A percentile compares a stretch with the other conserved stretches of the same genome.
Conservation (phyloP, 129 eudicot genomes). For the Flaveria brownii region DNA sequence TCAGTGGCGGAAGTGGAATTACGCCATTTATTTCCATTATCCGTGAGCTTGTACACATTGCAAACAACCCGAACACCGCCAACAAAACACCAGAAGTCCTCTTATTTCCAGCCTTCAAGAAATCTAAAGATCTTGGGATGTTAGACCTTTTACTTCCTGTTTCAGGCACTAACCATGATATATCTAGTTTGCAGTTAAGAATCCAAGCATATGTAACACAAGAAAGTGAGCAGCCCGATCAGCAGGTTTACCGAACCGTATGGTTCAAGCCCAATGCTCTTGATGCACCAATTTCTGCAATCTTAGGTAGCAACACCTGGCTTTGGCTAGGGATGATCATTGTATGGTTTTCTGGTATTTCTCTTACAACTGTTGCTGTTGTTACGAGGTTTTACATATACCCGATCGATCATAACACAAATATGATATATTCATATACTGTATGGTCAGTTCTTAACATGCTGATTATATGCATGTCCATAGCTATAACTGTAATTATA, state of each 20-base stretch:
- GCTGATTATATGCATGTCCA: conserved; percentile 43
- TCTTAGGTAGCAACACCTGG: conserved; percentile 48
- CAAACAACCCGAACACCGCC: conserved; percentile 25
- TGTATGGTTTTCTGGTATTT: conserved; percentile 28
- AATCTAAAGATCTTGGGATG: conserved; percentile 46
- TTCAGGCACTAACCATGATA: conserved; percentile 36
- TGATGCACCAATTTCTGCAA: conserved; percentile 47
- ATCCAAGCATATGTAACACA: conserved; percentile 56
- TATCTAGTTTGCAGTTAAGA: conserved; percentile 40
- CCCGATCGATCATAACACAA: conserved; percentile 44
- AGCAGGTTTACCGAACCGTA: conserved; percentile 36
- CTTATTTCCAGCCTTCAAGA: conserved; percentile 53
- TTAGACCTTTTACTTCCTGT: conserved; percentile 56
- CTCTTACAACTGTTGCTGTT: conserved; percentile 32
- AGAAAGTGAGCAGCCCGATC: conserved; percentile 32
- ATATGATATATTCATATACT: conserved; percentile 39
- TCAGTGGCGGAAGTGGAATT: conserved; percentile 74
- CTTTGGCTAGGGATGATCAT: conserved; percentile 47
- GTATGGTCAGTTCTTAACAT: conserved; percentile 35
- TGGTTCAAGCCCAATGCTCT: conserved; percentile 45
- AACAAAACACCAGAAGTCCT: conserved; percentile 40
- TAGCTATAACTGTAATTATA: conserved; percentile 35
- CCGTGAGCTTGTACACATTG: conserved; percentile 51
- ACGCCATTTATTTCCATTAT: conserved; percentile 67
- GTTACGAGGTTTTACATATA: conserved; percentile 39